Percentiles rank a stretch among this genome's conserved stretches.
Conservation (phyloP, 306 rosid species). For the Cucurbita ficifolia region DNA sequence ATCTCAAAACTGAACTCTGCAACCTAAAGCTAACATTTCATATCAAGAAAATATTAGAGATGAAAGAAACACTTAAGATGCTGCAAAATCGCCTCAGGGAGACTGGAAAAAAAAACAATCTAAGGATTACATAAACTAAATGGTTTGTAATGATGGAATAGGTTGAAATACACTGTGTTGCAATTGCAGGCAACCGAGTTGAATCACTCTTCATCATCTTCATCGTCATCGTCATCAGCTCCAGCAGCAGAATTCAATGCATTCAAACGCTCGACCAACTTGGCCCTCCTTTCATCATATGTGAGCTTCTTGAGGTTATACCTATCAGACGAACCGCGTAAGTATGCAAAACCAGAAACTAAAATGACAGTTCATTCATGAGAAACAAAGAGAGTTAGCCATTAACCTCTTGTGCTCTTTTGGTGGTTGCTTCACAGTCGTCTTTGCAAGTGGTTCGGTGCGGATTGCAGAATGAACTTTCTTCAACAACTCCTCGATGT, state of each 20-base stretch:
- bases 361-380: neutral
- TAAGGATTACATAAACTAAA: neutral
- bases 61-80: neutral
- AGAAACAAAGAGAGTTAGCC: neutral
- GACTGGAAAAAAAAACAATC: neutral
- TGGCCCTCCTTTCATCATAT: constrained; percentile 61
- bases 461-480: constrained; percentile 70
- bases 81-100: neutral
- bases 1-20: neutral
- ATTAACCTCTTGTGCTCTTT: constrained; percentile 40
- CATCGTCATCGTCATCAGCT: constrained; percentile 5
- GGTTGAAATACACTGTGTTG: neutral
- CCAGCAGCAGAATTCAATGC: constrained; percentile 35
- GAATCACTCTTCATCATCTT: constrained; percentile 21
- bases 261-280: constrained; percentile 42
- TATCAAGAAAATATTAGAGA: neutral
- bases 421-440: constrained; percentile 27
- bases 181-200: neutral
- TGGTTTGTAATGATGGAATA: neutral
- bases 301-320: constrained; percentile 61
- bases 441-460: constrained; percentile 31
- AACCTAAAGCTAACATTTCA: neutral
- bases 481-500: constrained; percentile 44
- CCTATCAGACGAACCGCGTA: constrained; percentile 5
- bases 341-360: neutral